Evolutionary conservation across 192 early-diverging fungal genomes (phyloP).

Genomic region (Coemansia sp.): DNA sequence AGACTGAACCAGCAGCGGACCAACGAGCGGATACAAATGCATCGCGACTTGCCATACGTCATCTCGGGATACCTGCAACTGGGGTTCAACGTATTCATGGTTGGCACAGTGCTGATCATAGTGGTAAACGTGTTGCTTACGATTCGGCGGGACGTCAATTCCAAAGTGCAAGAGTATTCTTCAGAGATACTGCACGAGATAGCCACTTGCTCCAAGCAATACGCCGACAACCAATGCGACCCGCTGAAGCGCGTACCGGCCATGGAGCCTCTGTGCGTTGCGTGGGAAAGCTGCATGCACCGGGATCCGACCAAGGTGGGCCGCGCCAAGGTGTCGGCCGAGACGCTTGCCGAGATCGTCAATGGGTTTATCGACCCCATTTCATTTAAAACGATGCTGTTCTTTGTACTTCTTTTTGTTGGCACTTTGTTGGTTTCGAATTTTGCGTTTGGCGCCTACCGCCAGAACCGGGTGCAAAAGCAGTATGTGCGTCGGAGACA

Average conservation of each 20-base stretch:
- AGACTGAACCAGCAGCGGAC: constrained; percentile 4
- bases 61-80: constrained; percentile 69
- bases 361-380: constrained; percentile 83
- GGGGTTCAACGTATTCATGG: constrained; percentile 66
- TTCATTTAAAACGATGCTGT: constrained; percentile 82
- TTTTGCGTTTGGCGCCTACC: constrained; percentile 55
- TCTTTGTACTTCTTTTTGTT: constrained; percentile 52
- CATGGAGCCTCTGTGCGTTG: constrained; percentile 60
- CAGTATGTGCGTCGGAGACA: constrained; percentile 32
- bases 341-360: constrained; percentile 79
- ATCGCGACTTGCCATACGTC: constrained; percentile 51
- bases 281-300: constrained; percentile 66
- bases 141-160: constrained; percentile 70
- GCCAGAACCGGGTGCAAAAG: constrained; percentile 41
- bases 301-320: constrained; percentile 61
- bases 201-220: constrained; percentile 62
- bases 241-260: constrained; percentile 60
- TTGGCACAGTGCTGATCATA: constrained; percentile 60
- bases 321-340: constrained; percentile 73
- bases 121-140: constrained; percentile 67
- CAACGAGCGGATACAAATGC: constrained; percentile 42
- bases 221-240: constrained; percentile 60
- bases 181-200: constrained; percentile 63
- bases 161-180: constrained; percentile 67
- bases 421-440: constrained; percentile 50